phyloP scores from a whole-genome alignment of 345 rosid species.

The Bruguiera sexangula region DNA sequence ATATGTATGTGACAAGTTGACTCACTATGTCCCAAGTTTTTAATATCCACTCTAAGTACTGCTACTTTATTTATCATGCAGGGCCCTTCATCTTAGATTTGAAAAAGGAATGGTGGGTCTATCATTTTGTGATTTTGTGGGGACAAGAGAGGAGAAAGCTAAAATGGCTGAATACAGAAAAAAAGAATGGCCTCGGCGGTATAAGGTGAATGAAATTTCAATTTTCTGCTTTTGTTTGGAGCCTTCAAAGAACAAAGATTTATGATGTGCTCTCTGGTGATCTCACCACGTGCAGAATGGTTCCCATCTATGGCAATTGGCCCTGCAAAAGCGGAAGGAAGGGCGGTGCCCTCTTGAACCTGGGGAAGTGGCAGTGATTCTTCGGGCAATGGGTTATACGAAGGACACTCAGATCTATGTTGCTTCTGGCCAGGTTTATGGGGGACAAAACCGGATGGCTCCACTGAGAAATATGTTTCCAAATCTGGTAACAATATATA shows the following conservation, averaged over 20 bases:
- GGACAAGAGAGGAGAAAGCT: conserved; percentile 95
- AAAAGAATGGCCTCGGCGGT: conserved; percentile 99
- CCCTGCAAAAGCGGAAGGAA: conserved; percentile 95
- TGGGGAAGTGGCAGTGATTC: conserved; percentile 96
- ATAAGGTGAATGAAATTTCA: conserved; percentile 51
- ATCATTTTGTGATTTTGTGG: conserved; percentile 97
- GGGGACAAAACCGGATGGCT: conserved; percentile 99
- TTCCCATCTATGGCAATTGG: conserved; percentile 93
- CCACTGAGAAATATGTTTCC: conserved; percentile 98
- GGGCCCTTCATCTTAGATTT: conserved; percentile 99
- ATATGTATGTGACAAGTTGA: conserved; percentile 58
- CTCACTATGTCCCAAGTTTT: conserved; percentile 12
- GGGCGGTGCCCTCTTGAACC: conserved; percentile 99
- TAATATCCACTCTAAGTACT: conserved; percentile 12
- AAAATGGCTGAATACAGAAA: conserved; percentile 90
- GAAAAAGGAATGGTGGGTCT: conserved; percentile 99
- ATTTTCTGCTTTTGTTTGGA: conserved; percentile 15
- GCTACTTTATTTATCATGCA: conserved; percentile 29
- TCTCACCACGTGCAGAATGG: conserved; percentile 63
- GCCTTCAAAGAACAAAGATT: conserved; percentile 4
- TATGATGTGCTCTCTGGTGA: conserved; percentile 15
- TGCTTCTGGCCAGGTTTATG: conserved; percentile 99
- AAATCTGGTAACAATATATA: conserved; percentile 57
- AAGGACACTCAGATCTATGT: conserved; percentile 98
- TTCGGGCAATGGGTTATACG: conserved; percentile 97